Evolutionary conservation across 2,329 filamentous ascomycete genomes (phyloP).

Genomic region (Paradendryphiella salina): DNA sequence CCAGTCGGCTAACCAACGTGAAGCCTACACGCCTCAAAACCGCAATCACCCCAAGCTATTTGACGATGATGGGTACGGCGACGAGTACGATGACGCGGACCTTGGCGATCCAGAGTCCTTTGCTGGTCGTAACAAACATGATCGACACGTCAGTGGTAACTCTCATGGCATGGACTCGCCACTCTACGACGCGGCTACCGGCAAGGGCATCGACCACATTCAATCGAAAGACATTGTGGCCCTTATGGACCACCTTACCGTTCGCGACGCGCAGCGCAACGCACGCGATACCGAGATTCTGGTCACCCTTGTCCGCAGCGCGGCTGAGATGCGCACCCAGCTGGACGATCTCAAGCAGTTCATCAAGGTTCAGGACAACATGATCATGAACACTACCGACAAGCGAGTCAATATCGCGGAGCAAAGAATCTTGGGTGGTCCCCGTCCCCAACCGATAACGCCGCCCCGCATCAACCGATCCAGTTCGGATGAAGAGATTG

Average conservation of each 20-base stretch:
- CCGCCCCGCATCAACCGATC: constrained; percentile 61
- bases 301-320: constrained; percentile 88
- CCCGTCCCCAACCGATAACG: constrained; percentile 69
- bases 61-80: constrained; percentile 61
- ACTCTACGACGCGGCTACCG: constrained; percentile 86
- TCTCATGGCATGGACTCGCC: constrained; percentile 90
- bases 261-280: constrained; percentile 93
- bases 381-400: constrained; percentile 84
- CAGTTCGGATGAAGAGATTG: constrained; percentile 58
- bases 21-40: constrained; percentile 52
- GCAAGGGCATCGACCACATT: constrained; percentile 85
- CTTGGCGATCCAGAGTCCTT: constrained; percentile 51
- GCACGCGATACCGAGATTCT: constrained; percentile 96
- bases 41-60: constrained; percentile 53
- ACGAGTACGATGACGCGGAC: constrained; percentile 54
- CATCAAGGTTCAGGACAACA: constrained; percentile 84
- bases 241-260: constrained; percentile 97
- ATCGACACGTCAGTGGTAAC: constrained; percentile 78
- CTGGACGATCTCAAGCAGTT: constrained; percentile 95
- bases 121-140: constrained; percentile 52
- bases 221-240: constrained; percentile 96
- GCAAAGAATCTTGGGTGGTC: constrained; percentile 80
- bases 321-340: constrained; percentile 94
- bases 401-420: constrained; percentile 85
- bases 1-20: constrained; percentile 72